These are phyloP conservation scores for Conidiobolus incongruus DNA, from an alignment of 371 early-diverging fungal genomes.

Conservation along the genomic window DNA sequence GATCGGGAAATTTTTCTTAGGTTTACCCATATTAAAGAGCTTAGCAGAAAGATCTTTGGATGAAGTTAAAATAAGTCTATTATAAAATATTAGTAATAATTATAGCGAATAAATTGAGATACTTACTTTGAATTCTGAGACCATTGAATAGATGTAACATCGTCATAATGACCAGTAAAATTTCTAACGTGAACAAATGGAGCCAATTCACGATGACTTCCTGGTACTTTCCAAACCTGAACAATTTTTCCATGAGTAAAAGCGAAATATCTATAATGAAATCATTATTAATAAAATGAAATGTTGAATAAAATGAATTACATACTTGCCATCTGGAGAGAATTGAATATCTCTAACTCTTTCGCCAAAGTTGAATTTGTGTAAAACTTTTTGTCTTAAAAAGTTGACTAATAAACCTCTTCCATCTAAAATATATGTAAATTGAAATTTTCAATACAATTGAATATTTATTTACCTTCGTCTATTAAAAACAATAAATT, in stretches of 20 bases:
- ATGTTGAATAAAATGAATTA: not conserved
- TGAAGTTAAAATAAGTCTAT: conserved; percentile 54
- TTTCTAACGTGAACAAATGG: conserved; percentile 66
- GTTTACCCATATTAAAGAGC: no score
- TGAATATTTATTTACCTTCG: conserved; percentile 33
- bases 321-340: conserved; percentile 45
- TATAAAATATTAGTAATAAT: no score
- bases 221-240: conserved; percentile 89
- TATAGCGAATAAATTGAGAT: no score
- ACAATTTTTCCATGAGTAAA: conserved; percentile 63
- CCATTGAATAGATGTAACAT: conserved; percentile 68
- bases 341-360: conserved; percentile 59
- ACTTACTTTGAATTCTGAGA: conserved; percentile 56
- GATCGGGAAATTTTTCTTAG: no score
- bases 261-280: conserved; percentile 40
- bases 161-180: conserved; percentile 74
- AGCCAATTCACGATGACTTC: conserved; percentile 68
- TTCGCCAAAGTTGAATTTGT: conserved; percentile 69
- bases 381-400: conserved; percentile 52
- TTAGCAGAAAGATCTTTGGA: conserved; percentile 83
- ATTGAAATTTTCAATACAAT: not conserved
- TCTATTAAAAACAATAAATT: conserved; percentile 72
- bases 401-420: conserved; percentile 68
- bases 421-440: conserved; percentile 37
- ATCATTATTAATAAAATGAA: not conserved